A percentile compares a stretch with the other conserved stretches of the same genome.
These are phyloP conservation scores for Tripterygium wilfordii DNA, from an alignment of 177 flowering plant genomes.

Conservation along the genomic window DNA sequence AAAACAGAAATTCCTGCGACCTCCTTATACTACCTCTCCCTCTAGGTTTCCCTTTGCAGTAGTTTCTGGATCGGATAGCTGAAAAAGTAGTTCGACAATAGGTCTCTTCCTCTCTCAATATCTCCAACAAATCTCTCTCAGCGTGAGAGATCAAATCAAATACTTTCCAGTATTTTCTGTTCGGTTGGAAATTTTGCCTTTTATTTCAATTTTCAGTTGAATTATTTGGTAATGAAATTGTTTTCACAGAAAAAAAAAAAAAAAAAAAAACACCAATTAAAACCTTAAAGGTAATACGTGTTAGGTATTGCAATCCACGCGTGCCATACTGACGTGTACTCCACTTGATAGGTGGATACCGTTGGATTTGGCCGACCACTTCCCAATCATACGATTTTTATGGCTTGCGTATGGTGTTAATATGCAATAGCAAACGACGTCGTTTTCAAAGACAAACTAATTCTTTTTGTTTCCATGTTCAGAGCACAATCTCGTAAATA, in stretches of 20 bases:
- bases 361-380: constrained; percentile 9
- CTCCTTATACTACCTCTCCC: not conserved
- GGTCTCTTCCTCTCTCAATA: constrained; percentile 1
- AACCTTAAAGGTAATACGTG: constrained; percentile 4
- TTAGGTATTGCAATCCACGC: not conserved
- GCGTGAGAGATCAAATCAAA: constrained; percentile 6
- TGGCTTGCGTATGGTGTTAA: too few relatives aligned
- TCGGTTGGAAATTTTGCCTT: constrained; percentile 3
- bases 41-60: constrained; percentile 1
- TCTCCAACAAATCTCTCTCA: constrained; percentile 6
- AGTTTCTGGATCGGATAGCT: constrained; percentile 1
- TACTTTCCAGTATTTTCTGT: constrained; percentile 4
- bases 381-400: constrained; percentile 5
- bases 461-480: too few relatives aligned
- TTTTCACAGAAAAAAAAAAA: too few relatives aligned
- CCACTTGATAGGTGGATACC: constrained; percentile 4
- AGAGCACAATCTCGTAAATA: too few relatives aligned
- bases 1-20: constrained; percentile 6
- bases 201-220: not conserved
- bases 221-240: constrained; percentile 4
- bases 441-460: too few relatives aligned
- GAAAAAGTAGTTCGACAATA: not conserved
- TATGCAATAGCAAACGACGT: too few relatives aligned
- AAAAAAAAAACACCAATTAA: too few relatives aligned
- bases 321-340: constrained; percentile 4